Evolutionary conservation across 2,329 filamentous ascomycete genomes (phyloP), one percentile per base, ranked within the genome.

Genomic region (Aaosphaeria arxii): DNA sequence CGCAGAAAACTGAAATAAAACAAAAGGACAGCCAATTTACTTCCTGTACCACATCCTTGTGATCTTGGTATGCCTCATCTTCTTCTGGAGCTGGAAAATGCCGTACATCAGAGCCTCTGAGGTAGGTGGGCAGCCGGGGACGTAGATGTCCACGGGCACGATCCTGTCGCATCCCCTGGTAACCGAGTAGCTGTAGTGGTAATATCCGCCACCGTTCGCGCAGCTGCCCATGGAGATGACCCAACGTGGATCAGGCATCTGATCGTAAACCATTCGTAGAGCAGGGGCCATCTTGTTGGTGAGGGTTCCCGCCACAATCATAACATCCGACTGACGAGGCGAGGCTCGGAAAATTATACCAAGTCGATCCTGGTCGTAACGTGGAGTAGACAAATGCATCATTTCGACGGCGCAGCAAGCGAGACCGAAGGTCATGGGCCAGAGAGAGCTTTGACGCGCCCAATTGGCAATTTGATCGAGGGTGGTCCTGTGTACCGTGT

Each of bases 211-310:
- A 44, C 88, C 88, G 71, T 91, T 91, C 51, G 88, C 88, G 70
- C 88, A 92, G 63, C 84, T 88, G 9, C 88, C 88, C 88, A 92
- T 92, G 60, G 84, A 88, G 63, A 87, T 81, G 24, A 92, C 89
- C 89, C 89, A 95, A 66, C 87, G 83, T 29, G 90, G 90, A 31
- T 95, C 90, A 30, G 90, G 89, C 90, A 95, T 95, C 78, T 95
- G 91, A 72, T 96, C 91, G 76, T 96, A 96, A 53, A 95, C 87
- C 74, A 94, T 89, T 71, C 91, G 81, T 66, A 96, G 77, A 32
- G 91, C 91, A 2, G 91, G 89, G 1, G 89, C 90, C 91, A 96
- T 96, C 79, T 96, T 96, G 80, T 96, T 96, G 60, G 89, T 95
- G 53, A 96, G 81, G 30, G 91, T 96, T 50, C 91, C 91, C 29